Percentiles rank a stretch among this genome's conserved stretches.
Conservation (phyloP, 805 yeast genomes). For the Isabelozyma heimii region DNA sequence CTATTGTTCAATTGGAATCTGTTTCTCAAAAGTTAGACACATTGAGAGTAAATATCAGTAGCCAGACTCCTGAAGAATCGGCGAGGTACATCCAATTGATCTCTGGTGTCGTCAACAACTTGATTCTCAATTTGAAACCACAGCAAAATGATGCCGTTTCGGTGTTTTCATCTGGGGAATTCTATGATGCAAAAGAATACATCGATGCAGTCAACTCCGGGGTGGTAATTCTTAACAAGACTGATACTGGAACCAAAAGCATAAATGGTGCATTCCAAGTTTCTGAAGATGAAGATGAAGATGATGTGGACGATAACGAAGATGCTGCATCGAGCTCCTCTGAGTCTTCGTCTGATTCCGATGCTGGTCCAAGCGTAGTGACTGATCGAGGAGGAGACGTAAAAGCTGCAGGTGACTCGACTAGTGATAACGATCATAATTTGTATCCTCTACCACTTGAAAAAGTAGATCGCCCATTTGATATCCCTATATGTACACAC, state of each 20-base stretch:
- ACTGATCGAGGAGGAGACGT: conserved; percentile 1
- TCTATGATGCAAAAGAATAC: conserved; percentile 65
- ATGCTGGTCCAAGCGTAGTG: not conserved
- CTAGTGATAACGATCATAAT: conserved; percentile 26
- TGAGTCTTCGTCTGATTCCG: conserved; percentile 1
- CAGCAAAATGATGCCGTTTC: conserved; percentile 23
- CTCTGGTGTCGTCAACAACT: conserved; percentile 15
- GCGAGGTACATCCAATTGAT: conserved; percentile 6
- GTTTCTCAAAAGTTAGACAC: conserved; percentile 19
- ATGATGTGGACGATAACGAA: conserved; percentile 17
- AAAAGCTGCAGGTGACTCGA: conserved; percentile 7
- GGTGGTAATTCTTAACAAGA: conserved; percentile 48
- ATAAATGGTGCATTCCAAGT: conserved; percentile 1
- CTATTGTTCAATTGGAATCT: conserved; percentile 12
- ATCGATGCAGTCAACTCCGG: conserved; percentile 47
- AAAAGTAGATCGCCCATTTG: conserved; percentile 52
- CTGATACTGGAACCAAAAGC: conserved; percentile 3
- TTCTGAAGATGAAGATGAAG: conserved; percentile 17
- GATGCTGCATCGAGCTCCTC: conserved; percentile 11
- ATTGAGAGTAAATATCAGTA: conserved; percentile 10
- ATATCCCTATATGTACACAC: conserved; percentile 54
- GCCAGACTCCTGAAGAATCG: conserved; percentile 1
- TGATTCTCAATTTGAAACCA: conserved; percentile 13
- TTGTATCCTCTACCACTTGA: conserved; percentile 68
- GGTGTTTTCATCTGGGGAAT: conserved; percentile 28